Evolutionary conservation across 139 green algal species (phyloP).

Genomic region (Pleodorina starrii): DNA sequence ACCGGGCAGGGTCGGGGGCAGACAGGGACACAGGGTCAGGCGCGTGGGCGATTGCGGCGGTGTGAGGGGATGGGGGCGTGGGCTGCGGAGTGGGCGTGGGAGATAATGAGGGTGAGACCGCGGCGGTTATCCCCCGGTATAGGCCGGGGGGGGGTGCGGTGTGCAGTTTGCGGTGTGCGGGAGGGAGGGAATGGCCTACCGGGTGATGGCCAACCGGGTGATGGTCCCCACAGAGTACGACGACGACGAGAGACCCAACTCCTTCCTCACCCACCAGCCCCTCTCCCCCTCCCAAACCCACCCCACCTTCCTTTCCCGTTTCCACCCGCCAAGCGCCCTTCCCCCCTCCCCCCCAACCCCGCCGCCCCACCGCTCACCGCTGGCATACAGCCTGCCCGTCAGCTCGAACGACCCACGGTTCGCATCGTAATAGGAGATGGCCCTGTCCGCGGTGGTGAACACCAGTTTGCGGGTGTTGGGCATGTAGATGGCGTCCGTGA

Average conservation of each 20-base stretch:
- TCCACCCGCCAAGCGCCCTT: background rate
- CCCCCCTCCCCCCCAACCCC: background rate
- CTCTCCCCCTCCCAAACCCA: background rate
- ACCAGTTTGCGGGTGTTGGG: slow-evolving; percentile 72
- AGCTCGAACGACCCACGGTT: slow-evolving; percentile 80
- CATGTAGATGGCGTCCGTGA: slow-evolving; percentile 79
- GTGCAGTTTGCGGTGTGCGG: no score
- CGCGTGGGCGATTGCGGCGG: no score
- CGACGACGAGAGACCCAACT: no score
- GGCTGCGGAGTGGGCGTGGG: no score
- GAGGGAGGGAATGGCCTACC: no score
- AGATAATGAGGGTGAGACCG: no score
- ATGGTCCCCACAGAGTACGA: no score
- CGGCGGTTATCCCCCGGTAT: no score
- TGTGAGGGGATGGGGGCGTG: no score
- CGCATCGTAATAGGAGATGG: slow-evolving; percentile 85
- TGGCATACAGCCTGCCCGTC: slow-evolving; percentile 69
- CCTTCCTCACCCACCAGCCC: background rate
- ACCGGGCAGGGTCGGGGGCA: background rate
- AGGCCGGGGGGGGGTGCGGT: no score
- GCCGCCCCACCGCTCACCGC: slow-evolving; percentile 46
- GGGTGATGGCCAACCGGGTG: no score
- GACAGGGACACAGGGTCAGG: no score
- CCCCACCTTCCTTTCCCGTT: background rate
- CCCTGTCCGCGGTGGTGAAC: slow-evolving; percentile 79